Percentiles rank a stretch among this genome's conserved stretches.
Conservation (phyloP, 1,284 basidiomycete genomes). For the Papiliotrema laurentii region DNA sequence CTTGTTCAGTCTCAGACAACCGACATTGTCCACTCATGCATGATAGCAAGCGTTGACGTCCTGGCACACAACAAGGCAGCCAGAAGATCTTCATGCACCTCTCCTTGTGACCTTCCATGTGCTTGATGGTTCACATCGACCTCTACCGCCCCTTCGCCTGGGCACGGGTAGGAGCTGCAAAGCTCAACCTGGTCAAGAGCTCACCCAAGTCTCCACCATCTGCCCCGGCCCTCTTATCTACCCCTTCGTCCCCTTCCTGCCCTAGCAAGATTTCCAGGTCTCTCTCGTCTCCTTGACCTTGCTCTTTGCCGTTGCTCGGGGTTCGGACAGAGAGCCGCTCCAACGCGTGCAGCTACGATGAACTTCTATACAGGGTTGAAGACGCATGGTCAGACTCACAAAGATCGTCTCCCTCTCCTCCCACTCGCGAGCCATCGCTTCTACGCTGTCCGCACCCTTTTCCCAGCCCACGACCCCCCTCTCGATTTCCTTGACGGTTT, state of each 20-base stretch:
- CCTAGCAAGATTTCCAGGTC: neutral
- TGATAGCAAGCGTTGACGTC: too few species aligned
- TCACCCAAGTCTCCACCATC: conserved; percentile 5
- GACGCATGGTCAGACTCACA: conserved; percentile 50
- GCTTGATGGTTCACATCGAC: neutral
- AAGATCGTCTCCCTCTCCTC: conserved; percentile 56
- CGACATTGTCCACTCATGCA: too few species aligned
- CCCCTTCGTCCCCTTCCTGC: neutral
- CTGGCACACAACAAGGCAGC: too few species aligned
- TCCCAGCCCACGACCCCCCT: conserved; percentile 58
- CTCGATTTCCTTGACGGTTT: conserved; percentile 62
- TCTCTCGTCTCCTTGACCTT: neutral
- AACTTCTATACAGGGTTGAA: neutral
- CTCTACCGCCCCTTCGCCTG: neutral
- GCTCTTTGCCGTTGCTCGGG: neutral
- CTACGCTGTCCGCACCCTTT: conserved; percentile 55
- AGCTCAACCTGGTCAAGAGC: conserved; percentile 1
- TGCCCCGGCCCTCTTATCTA: neutral
- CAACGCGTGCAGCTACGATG: conserved; percentile 32
- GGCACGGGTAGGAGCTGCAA: conserved; percentile 5
- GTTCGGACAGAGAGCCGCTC: conserved; percentile 35
- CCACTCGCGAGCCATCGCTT: conserved; percentile 58
- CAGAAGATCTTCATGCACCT: too few species aligned
- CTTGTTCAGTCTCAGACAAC: too few species aligned
- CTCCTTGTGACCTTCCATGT: too few species aligned